Conservation (phyloP, 1,284 basidiomycete genomes). For the Malassezia sympodialis region DNA sequence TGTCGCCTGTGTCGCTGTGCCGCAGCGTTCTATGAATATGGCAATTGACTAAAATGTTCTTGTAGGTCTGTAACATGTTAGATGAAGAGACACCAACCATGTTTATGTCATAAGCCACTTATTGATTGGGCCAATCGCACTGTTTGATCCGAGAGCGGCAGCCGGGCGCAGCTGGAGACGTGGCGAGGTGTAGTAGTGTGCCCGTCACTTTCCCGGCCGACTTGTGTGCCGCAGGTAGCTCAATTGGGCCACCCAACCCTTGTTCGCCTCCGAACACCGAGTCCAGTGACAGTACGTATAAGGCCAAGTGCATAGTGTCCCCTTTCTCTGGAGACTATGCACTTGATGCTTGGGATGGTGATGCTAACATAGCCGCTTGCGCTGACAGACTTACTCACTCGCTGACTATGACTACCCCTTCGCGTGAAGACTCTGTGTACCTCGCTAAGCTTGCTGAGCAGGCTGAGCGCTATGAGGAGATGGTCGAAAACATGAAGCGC, state of each 20-base stretch:
- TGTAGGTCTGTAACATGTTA: not conserved
- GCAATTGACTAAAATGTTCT: not conserved
- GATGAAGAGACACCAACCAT: not conserved
- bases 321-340: not conserved
- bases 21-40: not conserved
- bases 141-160: conserved; percentile 5
- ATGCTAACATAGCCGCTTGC: not conserved
- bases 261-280: conserved; percentile 9
- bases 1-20: not conserved
- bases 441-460: conserved; percentile 49
- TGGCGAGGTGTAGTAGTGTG: conserved; percentile 1
- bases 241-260: conserved; percentile 1
- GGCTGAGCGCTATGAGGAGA: conserved; percentile 49
- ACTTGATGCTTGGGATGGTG: not conserved
- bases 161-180: not conserved
- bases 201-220: conserved; percentile 3
- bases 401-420: conserved; percentile 34
- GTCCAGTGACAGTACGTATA: conserved; percentile 9
- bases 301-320: not conserved
- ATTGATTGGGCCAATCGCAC: not conserved
- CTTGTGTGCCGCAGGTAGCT: not conserved
- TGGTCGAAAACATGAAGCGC: conserved; percentile 50
- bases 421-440: conserved; percentile 48
- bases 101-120: not conserved
- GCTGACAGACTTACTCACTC: not conserved